Conservation (phyloP, 2,329 filamentous ascomycete species). For the Myriosclerotinia curreyana region DNA sequence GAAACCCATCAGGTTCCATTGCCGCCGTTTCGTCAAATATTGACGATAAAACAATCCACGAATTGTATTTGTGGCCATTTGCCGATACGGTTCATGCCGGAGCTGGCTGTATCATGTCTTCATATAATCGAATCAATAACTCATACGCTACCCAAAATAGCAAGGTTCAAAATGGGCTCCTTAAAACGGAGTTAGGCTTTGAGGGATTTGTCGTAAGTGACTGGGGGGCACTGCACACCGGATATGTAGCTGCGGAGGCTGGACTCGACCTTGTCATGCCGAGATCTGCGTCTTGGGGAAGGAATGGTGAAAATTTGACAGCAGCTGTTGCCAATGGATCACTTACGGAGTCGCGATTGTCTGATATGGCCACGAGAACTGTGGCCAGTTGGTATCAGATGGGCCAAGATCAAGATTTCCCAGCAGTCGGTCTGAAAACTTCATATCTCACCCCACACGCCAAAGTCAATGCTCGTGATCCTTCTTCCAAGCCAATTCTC, state of each 20-base stretch:
- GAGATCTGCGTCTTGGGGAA: constrained; percentile 26
- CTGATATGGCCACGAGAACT: constrained; percentile 62
- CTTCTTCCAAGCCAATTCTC: constrained; percentile 32
- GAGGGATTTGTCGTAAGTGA: constrained; percentile 79
- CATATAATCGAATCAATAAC: constrained; percentile 67
- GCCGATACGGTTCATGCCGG: constrained; percentile 74
- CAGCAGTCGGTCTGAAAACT: constrained; percentile 49
- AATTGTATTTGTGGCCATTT: constrained; percentile 84
- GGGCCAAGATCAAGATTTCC: constrained; percentile 50
- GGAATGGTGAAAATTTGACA: constrained; percentile 41
- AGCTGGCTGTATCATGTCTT: constrained; percentile 77
- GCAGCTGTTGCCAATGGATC: constrained; percentile 59
- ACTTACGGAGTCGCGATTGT: constrained; percentile 42
- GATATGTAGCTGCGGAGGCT: constrained; percentile 72
- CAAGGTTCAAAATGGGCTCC: constrained; percentile 72
- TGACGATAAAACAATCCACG: constrained; percentile 70
- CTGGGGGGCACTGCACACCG: constrained; percentile 80
- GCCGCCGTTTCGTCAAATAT: constrained; percentile 61
- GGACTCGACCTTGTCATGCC: constrained; percentile 66
- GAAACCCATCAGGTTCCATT: constrained; percentile 48
- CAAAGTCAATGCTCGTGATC: constrained; percentile 54
- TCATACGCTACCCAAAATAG: constrained; percentile 57
- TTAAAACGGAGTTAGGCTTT: constrained; percentile 83
- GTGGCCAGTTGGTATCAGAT: constrained; percentile 57
- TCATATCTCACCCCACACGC: constrained; percentile 50